phyloP scores from a whole-genome alignment of 106 monocot species.

The Posidonia australis region DNA sequence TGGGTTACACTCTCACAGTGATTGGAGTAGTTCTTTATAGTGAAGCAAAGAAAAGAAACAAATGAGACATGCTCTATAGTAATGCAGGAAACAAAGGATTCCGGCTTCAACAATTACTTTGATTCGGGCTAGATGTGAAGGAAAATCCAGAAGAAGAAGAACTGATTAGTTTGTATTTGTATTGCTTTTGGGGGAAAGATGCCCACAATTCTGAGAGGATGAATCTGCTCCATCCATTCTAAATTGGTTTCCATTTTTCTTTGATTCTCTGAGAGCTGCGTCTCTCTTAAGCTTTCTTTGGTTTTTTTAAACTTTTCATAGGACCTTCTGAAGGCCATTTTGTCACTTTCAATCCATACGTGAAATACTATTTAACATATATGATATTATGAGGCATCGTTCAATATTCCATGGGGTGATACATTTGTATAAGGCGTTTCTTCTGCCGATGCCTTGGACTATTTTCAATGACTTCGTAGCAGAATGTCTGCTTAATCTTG shows the following conservation, averaged over 20 bases:
- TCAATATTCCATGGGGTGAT: too few species aligned
- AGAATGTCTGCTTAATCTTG: too few species aligned
- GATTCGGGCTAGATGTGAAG: too few species aligned
- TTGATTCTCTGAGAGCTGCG: neutral
- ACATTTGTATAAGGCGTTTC: too few species aligned
- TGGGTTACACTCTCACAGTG: conserved; percentile 62
- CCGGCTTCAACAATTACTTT: too few species aligned
- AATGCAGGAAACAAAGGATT: too few species aligned
- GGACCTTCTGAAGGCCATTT: too few species aligned
- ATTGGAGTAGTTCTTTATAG: conserved; percentile 62
- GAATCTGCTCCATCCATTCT: neutral
- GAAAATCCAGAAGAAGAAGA: neutral
- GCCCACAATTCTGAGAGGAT: neutral
- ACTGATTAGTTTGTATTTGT: neutral
- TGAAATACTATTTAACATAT: too few species aligned
- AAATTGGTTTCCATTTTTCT: neutral
- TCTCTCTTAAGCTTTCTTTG: neutral
- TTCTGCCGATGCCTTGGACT: too few species aligned
- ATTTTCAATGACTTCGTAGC: too few species aligned
- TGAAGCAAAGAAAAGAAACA: conserved; percentile 69
- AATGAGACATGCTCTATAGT: conserved; percentile 8
- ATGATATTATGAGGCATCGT: too few species aligned
- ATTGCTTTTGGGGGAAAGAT: neutral
- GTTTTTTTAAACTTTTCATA: neutral
- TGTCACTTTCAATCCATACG: too few species aligned